A percentile compares a stretch with the other conserved stretches of the same genome.
Conservation (phyloP, 2,329 filamentous ascomycete genomes). For the Ophiostoma himal-ulmi region DNA sequence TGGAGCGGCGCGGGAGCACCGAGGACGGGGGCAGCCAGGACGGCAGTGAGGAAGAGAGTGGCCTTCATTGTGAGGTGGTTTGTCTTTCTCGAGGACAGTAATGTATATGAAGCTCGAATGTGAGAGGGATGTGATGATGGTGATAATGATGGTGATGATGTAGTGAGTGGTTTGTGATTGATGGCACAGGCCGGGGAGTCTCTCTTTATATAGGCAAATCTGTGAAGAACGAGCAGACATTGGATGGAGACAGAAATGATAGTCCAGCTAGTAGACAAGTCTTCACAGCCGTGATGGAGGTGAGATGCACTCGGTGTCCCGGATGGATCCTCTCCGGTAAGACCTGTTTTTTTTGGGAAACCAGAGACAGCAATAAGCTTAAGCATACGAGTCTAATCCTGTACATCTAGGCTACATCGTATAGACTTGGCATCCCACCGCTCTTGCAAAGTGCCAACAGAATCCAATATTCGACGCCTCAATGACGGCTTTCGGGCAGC, state of each 20-base stretch:
- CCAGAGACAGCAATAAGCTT: background rate
- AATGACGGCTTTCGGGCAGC: background rate
- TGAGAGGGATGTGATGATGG: background rate
- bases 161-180: background rate
- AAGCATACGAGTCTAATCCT: background rate
- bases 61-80: conserved; percentile 20
- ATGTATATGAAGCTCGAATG: background rate
- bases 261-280: too few species aligned
- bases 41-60: conserved; percentile 14
- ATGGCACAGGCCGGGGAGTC: background rate
- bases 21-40: conserved; percentile 17
- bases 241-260: too few species aligned
- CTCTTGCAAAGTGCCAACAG: background rate
- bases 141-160: background rate
- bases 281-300: too few species aligned
- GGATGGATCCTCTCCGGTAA: background rate
- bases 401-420: background rate
- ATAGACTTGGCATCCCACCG: background rate
- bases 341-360: background rate
- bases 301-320: background rate
- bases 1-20: conserved; percentile 14
- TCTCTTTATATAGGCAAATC: background rate
- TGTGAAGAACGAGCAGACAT: background rate
- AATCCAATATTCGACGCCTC: background rate
- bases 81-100: background rate